A percentile compares a stretch with the other conserved stretches of the same genome.
Evolutionary conservation across 2,329 filamentous ascomycete species (phyloP).

Genomic region (Colletotrichum filicis): DNA sequence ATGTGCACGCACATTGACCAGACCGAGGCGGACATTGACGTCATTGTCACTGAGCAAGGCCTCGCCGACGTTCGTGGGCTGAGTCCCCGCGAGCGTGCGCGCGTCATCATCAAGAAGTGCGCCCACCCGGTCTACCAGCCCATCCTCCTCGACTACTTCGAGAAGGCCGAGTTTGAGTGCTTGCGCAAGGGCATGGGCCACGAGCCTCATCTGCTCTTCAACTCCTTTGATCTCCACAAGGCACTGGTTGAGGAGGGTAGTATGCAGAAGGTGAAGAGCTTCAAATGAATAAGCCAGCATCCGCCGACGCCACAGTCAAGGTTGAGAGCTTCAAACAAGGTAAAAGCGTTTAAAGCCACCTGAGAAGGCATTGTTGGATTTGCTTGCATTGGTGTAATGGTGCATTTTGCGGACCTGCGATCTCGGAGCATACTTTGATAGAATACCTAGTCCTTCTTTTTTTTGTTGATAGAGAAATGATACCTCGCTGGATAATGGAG

Average conservation of each 20-base stretch:
- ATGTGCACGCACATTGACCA: constrained; percentile 94
- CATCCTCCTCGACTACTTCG: constrained; percentile 84
- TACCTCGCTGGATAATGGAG: constrained; percentile 29
- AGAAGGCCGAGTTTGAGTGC: constrained; percentile 88
- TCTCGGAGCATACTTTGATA: neutral
- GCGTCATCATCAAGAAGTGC: constrained; percentile 88
- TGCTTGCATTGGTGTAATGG: constrained; percentile 1
- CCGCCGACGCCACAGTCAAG: constrained; percentile 56
- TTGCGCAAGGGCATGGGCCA: constrained; percentile 89
- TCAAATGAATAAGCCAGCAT: constrained; percentile 50
- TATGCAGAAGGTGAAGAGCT: constrained; percentile 82
- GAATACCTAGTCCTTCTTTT: neutral
- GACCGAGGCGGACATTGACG: constrained; percentile 91
- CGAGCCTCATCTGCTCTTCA: constrained; percentile 88
- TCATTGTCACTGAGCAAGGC: constrained; percentile 82
- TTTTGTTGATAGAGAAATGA: constrained; percentile 26
- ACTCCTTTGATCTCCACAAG: constrained; percentile 90
- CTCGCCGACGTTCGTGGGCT: constrained; percentile 88
- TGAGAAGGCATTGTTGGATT: neutral
- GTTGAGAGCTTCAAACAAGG: constrained; percentile 68
- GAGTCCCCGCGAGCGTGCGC: constrained; percentile 80
- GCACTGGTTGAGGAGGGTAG: constrained; percentile 84
- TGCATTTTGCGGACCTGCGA: neutral
- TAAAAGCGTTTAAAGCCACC: neutral
- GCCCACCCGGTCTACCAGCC: constrained; percentile 87